Evolutionary conservation across 23 red algal genomes (phyloP).

Genomic region (Gracilaria caudata): DNA sequence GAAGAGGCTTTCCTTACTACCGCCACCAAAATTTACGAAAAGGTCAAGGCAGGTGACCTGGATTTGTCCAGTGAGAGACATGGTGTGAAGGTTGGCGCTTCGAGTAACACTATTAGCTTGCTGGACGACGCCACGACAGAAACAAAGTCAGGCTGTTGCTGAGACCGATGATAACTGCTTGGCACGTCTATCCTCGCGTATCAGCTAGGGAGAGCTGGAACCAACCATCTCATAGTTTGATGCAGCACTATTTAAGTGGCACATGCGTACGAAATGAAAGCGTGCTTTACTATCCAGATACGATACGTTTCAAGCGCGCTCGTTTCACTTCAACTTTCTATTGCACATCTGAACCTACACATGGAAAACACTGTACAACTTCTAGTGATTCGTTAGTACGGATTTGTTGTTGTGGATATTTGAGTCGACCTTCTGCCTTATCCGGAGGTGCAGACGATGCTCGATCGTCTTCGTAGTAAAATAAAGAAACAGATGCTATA

Average conservation of each 20-base stretch:
- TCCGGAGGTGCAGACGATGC: conserved; percentile 18
- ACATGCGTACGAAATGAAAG: conserved; percentile 31
- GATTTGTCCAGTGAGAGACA: conserved; percentile 92
- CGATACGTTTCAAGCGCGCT: neutral
- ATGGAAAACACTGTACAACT: conserved; percentile 35
- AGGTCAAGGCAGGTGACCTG: conserved; percentile 83
- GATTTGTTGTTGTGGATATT: conserved; percentile 23
- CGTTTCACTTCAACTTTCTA: conserved; percentile 31
- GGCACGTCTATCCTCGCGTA: neutral
- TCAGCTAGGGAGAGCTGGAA: neutral
- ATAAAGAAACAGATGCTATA: conserved; percentile 23
- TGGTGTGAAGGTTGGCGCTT: conserved; percentile 86
- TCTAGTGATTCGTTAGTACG: conserved; percentile 14
- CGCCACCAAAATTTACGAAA: conserved; percentile 81
- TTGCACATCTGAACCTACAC: conserved; percentile 32
- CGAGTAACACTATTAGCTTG: conserved; percentile 58
- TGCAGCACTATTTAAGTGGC: neutral
- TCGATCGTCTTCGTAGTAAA: conserved; percentile 13
- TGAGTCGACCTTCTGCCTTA: conserved; percentile 1
- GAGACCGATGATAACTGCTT: neutral
- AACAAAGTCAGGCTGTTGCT: conserved; percentile 57
- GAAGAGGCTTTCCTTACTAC: conserved; percentile 87
- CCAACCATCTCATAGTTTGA: neutral
- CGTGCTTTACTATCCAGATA: conserved; percentile 1
- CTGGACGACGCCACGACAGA: conserved; percentile 57